Conservation (phyloP, 257 asterid species). For the Oldenlandia corymbosa region DNA sequence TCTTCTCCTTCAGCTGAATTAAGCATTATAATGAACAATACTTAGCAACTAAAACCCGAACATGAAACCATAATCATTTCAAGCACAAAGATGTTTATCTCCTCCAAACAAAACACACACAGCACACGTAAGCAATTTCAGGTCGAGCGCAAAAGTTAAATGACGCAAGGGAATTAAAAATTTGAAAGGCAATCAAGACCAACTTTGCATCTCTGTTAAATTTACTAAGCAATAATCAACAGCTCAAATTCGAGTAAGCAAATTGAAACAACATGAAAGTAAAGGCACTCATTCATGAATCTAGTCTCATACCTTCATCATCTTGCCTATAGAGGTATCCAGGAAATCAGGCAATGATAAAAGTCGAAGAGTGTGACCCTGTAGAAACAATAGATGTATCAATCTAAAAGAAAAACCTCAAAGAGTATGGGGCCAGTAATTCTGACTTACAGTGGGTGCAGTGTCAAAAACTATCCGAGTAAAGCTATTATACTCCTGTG, state of each 20-base stretch:
- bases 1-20: constrained; percentile 56
- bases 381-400: constrained; percentile 16
- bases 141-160: background rate
- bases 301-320: constrained; percentile 42
- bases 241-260: constrained; percentile 5
- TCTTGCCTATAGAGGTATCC: constrained; percentile 65
- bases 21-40: constrained; percentile 10
- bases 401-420: constrained; percentile 11
- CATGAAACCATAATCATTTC: background rate
- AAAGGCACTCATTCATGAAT: background rate
- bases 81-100: background rate
- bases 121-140: background rate
- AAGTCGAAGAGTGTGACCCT: constrained; percentile 79
- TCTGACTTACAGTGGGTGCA: constrained; percentile 64
- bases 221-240: background rate
- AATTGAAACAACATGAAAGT: constrained; percentile 4
- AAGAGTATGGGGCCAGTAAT: constrained; percentile 8
- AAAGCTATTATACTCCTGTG: constrained; percentile 44
- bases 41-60: constrained; percentile 10
- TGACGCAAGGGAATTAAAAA: background rate
- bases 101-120: background rate
- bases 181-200: background rate
- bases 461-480: constrained; percentile 67
- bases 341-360: constrained; percentile 66
- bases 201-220: background rate